Base-by-base conservation (phyloP, 345 rosid genomes). In the Syzygium aqueum region DNA sequence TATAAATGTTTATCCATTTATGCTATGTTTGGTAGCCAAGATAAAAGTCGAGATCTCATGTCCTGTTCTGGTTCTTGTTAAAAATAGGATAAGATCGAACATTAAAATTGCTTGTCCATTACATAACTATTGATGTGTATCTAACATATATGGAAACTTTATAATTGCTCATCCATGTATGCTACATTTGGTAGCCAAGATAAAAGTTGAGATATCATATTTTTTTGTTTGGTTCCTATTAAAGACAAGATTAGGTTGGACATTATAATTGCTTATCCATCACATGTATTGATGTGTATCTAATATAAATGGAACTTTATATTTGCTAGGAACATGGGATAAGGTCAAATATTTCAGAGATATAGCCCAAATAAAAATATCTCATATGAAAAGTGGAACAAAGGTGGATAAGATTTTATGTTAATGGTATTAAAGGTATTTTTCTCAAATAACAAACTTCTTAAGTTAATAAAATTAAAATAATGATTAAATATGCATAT, bases 351-450 rank as follows among this genome's bases (percentile, higher is more conserved):
- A n/a, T 61, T 11, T n/a, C 4, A 61, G 17, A 61, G 19, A n/a
- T 61, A n/a, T 61, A n/a, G 6, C 14, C 33, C 1, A 0, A 0
- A 13, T 12, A 13, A 61, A 61, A 5, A n/a, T n/a, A 3, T n/a
- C 33, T 2, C 14, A n/a, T 61, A 33, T 61, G 73, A n/a, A 3
- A 16, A 6, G 73, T 25, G 8, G 17, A 33, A 61, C n/a, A 61
- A 61, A 61, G 13, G 15, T 61, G 33, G 19, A 13, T 61, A n/a
- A 3, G 7, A 61, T 12, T 27, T 61, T 13, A n/a, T n/a, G 28
- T 61, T 14, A 17, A n/a, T 61, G 9, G 9, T 61, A 61, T n/a
- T n/a, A 61, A 61, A 6, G 0, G 4, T 6, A 61, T n/a, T 7
- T 61, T 61, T 61, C 73, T 61, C 27, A 14, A 61, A 30, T 61